phyloP scores from a whole-genome alignment of 176 grass and related monocot species.

The Pontederia paniculata region DNA sequence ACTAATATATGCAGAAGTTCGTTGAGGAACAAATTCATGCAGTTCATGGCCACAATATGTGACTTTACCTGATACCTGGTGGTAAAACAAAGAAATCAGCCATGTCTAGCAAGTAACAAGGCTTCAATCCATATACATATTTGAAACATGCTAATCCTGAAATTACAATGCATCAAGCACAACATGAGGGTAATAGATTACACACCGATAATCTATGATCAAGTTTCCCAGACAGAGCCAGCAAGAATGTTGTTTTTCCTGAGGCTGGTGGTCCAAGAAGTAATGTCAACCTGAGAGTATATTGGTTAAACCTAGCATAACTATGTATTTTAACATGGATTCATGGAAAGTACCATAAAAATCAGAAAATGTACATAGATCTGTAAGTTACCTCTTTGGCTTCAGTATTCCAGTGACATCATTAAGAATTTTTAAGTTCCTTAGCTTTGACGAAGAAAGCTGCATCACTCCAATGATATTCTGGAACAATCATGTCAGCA shows the following conservation, averaged over 20 bases:
- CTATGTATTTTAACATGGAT: too few species aligned
- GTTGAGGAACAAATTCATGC: slow-evolving; percentile 48
- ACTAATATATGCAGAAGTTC: slow-evolving; percentile 52
- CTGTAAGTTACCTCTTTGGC: slow-evolving; percentile 37
- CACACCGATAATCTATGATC: slow-evolving; percentile 56
- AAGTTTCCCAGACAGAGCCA: slow-evolving; percentile 64
- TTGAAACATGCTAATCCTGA: background rate
- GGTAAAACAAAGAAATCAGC: background rate
- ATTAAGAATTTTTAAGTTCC: slow-evolving; percentile 43
- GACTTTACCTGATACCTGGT: slow-evolving; percentile 36
- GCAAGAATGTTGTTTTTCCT: slow-evolving; percentile 81
- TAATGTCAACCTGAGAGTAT: slow-evolving; percentile 63
- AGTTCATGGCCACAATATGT: slow-evolving; percentile 49
- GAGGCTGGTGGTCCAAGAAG: slow-evolving; percentile 86
- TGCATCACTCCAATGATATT: slow-evolving; percentile 26
- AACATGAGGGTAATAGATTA: background rate
- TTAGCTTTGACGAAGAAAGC: slow-evolving; percentile 36
- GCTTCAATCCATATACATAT: background rate
- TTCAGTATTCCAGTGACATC: slow-evolving; percentile 68
- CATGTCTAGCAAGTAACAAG: background rate
- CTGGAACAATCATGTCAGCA: slow-evolving; percentile 15
- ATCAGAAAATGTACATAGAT: background rate
- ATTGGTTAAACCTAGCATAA: background rate
- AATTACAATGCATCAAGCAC: background rate
- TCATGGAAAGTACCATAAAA: too few species aligned